phyloP scores from a whole-genome alignment of 1,139 yeast species.

The Magnusiomyces clavatus region DNA sequence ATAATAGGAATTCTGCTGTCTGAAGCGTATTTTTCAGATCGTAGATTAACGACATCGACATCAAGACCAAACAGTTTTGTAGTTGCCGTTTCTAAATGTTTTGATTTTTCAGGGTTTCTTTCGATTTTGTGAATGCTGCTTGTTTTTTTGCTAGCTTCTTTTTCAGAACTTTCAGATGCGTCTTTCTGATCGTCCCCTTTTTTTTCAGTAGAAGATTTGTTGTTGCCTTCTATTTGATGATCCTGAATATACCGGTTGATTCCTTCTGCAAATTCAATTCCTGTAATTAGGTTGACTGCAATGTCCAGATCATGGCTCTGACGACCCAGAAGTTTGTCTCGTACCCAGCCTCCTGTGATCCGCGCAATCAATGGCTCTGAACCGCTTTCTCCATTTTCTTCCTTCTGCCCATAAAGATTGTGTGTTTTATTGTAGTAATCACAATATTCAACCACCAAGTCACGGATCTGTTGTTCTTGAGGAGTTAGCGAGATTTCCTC shows the following conservation, averaged over 20 bases:
- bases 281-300: conserved; percentile 76
- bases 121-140: conserved; percentile 67
- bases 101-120: conserved; percentile 88
- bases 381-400: background rate
- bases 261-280: conserved; percentile 73
- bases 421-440: conserved; percentile 16
- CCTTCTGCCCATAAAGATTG: conserved; percentile 11
- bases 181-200: conserved; percentile 11
- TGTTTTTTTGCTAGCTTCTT: background rate
- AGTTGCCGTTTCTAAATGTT: conserved; percentile 94
- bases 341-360: conserved; percentile 98
- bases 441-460: conserved; percentile 34
- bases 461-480: conserved; percentile 43
- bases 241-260: conserved; percentile 48
- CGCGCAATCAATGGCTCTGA: conserved; percentile 45
- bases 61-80: conserved; percentile 75
- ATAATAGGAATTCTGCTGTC: conserved; percentile 72
- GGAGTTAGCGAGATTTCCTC: conserved; percentile 34
- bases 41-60: conserved; percentile 83
- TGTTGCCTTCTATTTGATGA: conserved; percentile 1
- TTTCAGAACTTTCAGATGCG: no score
- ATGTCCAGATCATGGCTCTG: conserved; percentile 85
- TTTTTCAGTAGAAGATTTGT: conserved; percentile 8
- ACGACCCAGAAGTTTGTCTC: conserved; percentile 80
- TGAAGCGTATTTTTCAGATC: conserved; percentile 78